phyloP scores from a whole-genome alignment of 331 rosid species.

The Rosa hybrid region DNA sequence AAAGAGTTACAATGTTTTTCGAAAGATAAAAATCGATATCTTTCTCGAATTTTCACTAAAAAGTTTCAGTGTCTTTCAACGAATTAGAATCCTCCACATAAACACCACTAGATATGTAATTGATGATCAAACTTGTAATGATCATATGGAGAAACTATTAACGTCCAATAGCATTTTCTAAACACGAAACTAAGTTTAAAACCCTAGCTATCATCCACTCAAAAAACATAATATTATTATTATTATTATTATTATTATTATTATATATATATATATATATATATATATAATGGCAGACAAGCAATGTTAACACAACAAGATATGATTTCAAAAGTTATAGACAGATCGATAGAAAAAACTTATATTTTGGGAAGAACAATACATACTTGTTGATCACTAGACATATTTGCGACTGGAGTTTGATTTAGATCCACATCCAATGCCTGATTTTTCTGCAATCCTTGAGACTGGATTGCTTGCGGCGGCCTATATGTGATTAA shows the following conservation, averaged over 20 bases:
- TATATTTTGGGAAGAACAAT: background rate
- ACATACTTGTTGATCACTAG: background rate
- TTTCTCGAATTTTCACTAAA: no score
- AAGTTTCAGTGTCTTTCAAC: background rate
- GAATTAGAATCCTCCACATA: background rate
- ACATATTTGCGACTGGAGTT: background rate
- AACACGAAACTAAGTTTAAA: background rate
- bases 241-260: no score
- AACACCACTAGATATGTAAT: background rate
- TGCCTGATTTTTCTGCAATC: background rate
- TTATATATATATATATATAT: no score
- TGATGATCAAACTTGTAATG: background rate
- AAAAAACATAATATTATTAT: no score
- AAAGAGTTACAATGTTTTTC: no score
- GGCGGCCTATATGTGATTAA: background rate
- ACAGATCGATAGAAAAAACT: background rate
- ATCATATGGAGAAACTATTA: no score
- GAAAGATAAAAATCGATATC: no score
- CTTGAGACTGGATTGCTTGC: constrained; percentile 15
- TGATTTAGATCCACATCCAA: background rate
- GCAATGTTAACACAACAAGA: background rate
- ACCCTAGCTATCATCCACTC: background rate
- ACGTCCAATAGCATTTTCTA: background rate
- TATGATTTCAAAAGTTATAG: background rate
- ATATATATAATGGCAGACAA: background rate